Conservation (phyloP, 331 rosid genomes). For the Prunus yedoensis region DNA sequence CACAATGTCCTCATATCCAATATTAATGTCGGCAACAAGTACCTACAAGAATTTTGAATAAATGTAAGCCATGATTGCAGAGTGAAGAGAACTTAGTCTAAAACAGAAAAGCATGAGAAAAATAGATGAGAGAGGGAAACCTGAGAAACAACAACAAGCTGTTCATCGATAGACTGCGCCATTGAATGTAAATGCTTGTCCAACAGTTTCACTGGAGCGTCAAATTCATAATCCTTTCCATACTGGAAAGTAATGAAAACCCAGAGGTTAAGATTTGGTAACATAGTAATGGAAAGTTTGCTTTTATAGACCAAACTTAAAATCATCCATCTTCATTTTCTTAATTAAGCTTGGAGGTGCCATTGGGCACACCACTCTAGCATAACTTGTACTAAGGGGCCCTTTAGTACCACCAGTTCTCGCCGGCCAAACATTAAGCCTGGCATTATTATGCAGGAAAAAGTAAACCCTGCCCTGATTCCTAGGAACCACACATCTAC, state of each 20-base stretch:
- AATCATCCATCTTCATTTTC: neutral
- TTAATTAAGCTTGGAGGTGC: neutral
- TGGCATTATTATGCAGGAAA: neutral
- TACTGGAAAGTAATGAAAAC: conserved; percentile 50
- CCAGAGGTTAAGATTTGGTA: conserved; percentile 12
- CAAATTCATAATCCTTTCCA: conserved; percentile 75
- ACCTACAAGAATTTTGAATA: conserved; percentile 44
- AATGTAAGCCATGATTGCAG: conserved; percentile 5
- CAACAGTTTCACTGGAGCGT: conserved; percentile 82
- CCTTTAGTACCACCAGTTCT: neutral
- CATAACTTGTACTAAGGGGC: neutral
- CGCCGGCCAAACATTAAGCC: neutral
- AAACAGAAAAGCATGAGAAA: neutral
- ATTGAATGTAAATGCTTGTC: conserved; percentile 77
- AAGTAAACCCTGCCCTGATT: neutral
- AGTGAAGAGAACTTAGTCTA: conserved; percentile 6
- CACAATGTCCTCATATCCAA: conserved; percentile 78
- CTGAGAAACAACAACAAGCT: conserved; percentile 80
- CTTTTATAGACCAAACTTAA: neutral
- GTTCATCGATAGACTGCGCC: conserved; percentile 76
- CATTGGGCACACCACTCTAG: neutral
- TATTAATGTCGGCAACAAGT: conserved; percentile 83
- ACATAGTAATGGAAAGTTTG: neutral
- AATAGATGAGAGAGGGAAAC: conserved; percentile 28
- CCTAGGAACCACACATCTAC: neutral